Evolutionary conservation across 2,329 filamentous ascomycete species (phyloP).

Genomic region (Aspergillus sp.): DNA sequence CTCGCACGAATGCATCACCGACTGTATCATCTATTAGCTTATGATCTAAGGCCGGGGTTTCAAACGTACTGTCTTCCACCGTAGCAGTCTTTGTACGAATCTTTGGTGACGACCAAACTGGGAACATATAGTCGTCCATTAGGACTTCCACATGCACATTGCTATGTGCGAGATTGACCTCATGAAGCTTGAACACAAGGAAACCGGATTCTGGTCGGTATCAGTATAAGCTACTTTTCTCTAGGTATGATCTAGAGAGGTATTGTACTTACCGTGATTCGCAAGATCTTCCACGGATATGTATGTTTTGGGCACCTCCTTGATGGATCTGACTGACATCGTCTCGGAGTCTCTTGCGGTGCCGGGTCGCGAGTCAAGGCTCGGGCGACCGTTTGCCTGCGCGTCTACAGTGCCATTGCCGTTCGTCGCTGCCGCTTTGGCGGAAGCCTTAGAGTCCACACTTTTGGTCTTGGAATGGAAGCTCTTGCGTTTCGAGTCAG

Average conservation of each 20-base stretch:
- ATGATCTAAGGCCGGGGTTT: neutral
- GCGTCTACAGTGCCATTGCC: conserved; percentile 28
- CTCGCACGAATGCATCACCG: conserved; percentile 92
- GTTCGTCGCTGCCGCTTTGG: conserved; percentile 41
- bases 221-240: conserved; percentile 21
- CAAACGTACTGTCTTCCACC: conserved; percentile 73
- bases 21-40: conserved; percentile 44
- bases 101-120: conserved; percentile 79
- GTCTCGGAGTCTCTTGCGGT: conserved; percentile 49
- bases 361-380: conserved; percentile 37
- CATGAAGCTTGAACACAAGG: conserved; percentile 90
- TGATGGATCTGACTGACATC: conserved; percentile 46
- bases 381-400: conserved; percentile 28
- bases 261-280: conserved; percentile 61
- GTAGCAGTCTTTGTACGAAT: conserved; percentile 67
- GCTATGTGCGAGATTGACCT: conserved; percentile 76
- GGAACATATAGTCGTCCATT: conserved; percentile 93
- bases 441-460: conserved; percentile 29
- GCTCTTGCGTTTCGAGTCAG: conserved; percentile 28
- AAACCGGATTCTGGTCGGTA: conserved; percentile 73
- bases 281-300: conserved; percentile 77
- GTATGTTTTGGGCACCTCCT: conserved; percentile 70
- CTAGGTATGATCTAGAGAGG: no score
- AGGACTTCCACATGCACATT: conserved; percentile 81
- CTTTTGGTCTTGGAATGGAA: conserved; percentile 30